Evolutionary conservation across 2,329 filamentous ascomycete genomes (phyloP), one percentile per base, ranked within the genome.

Genomic region (Xylaria sp.): DNA sequence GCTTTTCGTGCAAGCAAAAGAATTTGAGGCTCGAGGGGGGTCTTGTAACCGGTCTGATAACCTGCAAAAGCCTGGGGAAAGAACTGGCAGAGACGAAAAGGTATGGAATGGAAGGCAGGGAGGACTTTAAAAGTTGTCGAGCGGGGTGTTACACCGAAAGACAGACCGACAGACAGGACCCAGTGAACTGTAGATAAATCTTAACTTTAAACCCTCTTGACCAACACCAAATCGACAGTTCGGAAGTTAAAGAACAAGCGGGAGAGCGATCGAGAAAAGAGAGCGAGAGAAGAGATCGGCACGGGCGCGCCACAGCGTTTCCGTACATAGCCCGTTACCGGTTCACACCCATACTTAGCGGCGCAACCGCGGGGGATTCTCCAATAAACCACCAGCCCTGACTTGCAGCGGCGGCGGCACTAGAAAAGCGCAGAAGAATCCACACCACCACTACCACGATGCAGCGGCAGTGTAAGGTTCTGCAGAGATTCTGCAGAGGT

Each of bases 381-480:
- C 63, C 64, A 66, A 60, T 54, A 28, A 65, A 34, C 18, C 15
- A 20, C 6, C n/a, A 48, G n/a, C n/a, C 46, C 46, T 20, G n/a
- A 20, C 46, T 23, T n/a, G 46, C 46, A 18, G 6, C 46, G 41
- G 6, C 41, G 15, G 34, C 34, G 7, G 34, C 34, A 37, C 34
- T 15, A 41, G 15, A 41, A 41, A 41, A 41, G 1, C 23, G 9
- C 13, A 28, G 15, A 13, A 18, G 20, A 65, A 57, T 46, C 66
- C 66, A 68, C 66, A 65, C 66, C 66, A 60, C 61, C 66, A 65
- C 66, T 56, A 60, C 61, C 56, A 68, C 55, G 20, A 58, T 39
- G 23, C 20, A 58, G 55, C 39, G 12, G 52, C 23, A 25, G 34
- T 5, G 20, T 8, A 41, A 20, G 34, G 34, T 37, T 37, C 34